phyloP scores from a whole-genome alignment of 2,329 filamentous ascomycete species.

The Trichoderma cornu-damae region DNA sequence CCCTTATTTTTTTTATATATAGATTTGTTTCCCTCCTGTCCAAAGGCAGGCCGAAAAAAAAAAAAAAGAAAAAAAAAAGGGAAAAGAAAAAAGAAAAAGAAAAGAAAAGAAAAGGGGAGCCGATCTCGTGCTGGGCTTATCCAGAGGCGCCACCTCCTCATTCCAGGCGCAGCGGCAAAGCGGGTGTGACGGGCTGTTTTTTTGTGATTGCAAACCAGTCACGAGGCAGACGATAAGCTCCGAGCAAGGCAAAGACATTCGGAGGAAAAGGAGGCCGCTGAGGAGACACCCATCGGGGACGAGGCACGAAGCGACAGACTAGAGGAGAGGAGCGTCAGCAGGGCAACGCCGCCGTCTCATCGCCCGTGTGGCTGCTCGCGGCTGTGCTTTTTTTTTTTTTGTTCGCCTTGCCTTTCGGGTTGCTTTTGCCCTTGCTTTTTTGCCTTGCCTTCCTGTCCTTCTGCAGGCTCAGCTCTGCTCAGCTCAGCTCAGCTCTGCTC shows the following conservation, averaged over 20 bases:
- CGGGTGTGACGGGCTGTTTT: conserved; percentile 1
- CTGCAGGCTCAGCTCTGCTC: neutral
- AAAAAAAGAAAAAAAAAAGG: too few species aligned
- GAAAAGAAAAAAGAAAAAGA: too few species aligned
- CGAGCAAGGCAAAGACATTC: conserved; percentile 2
- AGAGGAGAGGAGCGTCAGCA: conserved; percentile 8
- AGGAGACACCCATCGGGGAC: neutral
- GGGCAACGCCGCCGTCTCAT: conserved; percentile 6
- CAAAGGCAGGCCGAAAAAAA: too few species aligned
- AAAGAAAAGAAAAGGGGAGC: too few species aligned
- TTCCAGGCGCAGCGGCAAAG: conserved; percentile 11
- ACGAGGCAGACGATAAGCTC: conserved; percentile 12
- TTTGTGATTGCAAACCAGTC: neutral
- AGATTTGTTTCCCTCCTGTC: too few species aligned
- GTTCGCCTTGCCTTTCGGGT: too few species aligned
- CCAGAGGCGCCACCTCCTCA: conserved; percentile 9
- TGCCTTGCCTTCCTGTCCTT: too few species aligned
- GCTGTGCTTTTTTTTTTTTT: neutral
- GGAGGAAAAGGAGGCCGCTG: neutral
- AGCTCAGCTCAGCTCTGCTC: neutral
- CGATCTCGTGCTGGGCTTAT: conserved; percentile 5
- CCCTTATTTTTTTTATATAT: too few species aligned
- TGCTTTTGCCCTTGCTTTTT: too few species aligned
- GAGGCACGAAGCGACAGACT: neutral
- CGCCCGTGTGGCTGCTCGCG: too few species aligned